Percentiles rank a stretch among this genome's conserved stretches.
Conservation (phyloP, 208 protist genomes). For the Leishmania tropica region DNA sequence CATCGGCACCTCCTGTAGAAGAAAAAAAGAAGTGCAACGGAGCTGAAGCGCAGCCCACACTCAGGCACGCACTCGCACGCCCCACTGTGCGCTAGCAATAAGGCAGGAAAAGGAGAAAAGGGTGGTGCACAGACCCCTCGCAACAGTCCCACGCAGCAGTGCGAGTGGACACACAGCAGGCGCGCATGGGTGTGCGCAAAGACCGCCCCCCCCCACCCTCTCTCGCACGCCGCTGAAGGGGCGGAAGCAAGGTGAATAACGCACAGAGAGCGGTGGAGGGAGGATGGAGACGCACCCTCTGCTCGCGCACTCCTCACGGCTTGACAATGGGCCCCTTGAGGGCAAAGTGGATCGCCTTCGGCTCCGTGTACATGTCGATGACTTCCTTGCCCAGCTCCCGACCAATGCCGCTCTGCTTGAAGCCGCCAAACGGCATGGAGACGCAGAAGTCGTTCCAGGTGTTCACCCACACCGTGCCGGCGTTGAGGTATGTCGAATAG, state of each 20-base stretch:
- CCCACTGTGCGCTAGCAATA: not conserved
- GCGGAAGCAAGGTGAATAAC: not conserved
- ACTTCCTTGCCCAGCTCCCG: conserved; percentile 77
- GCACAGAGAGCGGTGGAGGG: not conserved
- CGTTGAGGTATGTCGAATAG: conserved; percentile 56
- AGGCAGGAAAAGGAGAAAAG: not conserved
- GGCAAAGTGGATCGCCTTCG: conserved; percentile 66
- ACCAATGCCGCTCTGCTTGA: conserved; percentile 88
- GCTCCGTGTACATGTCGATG: conserved; percentile 77
- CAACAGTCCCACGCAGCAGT: not conserved
- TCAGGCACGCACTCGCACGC: not conserved
- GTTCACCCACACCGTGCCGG: conserved; percentile 91
- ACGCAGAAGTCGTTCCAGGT: conserved; percentile 83
- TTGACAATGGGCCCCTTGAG: conserved; percentile 65
- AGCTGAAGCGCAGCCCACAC: not conserved
- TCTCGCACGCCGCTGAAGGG: not conserved
- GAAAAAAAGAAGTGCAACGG: not conserved
- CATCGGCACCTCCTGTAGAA: not conserved
- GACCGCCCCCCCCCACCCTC: not conserved
- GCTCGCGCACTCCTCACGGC: conserved; percentile 34
- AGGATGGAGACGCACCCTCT: not conserved
- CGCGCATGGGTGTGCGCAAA: not conserved
- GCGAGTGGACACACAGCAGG: not conserved
- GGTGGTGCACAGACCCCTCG: not conserved
- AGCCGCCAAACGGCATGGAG: conserved; percentile 81